phyloP scores from a whole-genome alignment of 1,284 basidiomycete species.

The Sparassis latifolia region DNA sequence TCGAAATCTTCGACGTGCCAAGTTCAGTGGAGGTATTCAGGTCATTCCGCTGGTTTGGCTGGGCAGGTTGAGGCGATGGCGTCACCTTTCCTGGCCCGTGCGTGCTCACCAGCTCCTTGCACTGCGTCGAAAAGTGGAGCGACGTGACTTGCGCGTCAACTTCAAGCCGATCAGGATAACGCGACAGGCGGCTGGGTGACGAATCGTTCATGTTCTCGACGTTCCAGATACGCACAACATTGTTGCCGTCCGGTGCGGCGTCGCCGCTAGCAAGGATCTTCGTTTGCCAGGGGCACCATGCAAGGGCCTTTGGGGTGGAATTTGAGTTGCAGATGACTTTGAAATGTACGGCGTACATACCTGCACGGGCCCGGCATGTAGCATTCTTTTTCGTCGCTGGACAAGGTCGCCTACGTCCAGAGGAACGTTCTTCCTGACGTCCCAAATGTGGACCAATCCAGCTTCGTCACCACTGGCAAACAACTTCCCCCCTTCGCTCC shows the following conservation, averaged over 20 bases:
- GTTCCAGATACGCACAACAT: constrained; percentile 79
- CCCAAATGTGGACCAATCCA: constrained; percentile 49
- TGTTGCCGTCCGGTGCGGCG: constrained; percentile 48
- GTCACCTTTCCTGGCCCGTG: constrained; percentile 47
- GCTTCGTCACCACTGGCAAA: constrained; percentile 48
- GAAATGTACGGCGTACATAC: constrained; percentile 9
- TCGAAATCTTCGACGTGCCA: constrained; percentile 23
- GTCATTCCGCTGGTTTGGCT: constrained; percentile 8
- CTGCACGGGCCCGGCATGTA: constrained; percentile 24
- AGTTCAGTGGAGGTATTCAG: constrained; percentile 6
- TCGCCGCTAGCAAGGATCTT: constrained; percentile 85
- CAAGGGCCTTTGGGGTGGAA: constrained; percentile 56
- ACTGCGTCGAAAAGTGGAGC: constrained; percentile 79
- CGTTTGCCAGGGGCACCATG: constrained; percentile 90
- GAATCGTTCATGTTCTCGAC: constrained; percentile 36
- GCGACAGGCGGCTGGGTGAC: constrained; percentile 18
- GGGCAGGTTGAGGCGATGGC: constrained; percentile 22
- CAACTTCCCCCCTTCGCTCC: constrained; percentile 42
- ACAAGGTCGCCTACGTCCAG: constrained; percentile 50
- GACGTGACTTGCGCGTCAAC: constrained; percentile 72
- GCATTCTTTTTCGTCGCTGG: constrained; percentile 43
- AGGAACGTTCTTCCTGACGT: constrained; percentile 37
- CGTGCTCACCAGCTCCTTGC: constrained; percentile 84
- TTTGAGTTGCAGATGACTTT: neutral
- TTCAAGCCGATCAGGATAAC: constrained; percentile 52